phyloP scores from a whole-genome alignment of 495 filamentous ascomycete species.

The Penicillium cinerascens region DNA sequence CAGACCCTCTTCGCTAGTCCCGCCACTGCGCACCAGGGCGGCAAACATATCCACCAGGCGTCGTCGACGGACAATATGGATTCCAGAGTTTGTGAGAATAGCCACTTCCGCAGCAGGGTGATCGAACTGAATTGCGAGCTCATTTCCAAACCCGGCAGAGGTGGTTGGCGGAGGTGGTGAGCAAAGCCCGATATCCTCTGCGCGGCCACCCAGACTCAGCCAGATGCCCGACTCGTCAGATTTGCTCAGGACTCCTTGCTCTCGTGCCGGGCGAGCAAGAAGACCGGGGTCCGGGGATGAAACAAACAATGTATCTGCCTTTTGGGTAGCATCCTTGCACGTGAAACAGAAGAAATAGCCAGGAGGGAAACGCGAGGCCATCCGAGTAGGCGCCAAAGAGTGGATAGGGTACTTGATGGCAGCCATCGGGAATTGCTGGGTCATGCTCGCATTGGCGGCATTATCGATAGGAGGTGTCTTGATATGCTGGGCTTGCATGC shows the following conservation, averaged over 20 bases:
- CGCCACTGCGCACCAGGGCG: slow-evolving; percentile 64
- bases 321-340: slow-evolving; percentile 45
- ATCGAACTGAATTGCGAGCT: slow-evolving; percentile 91
- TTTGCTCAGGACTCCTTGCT: slow-evolving; percentile 49
- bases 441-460: slow-evolving; percentile 17
- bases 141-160: slow-evolving; percentile 87
- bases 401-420: slow-evolving; percentile 34
- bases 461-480: slow-evolving; percentile 75
- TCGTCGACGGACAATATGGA: slow-evolving; percentile 77
- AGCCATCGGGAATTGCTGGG: slow-evolving; percentile 23
- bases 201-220: slow-evolving; percentile 64
- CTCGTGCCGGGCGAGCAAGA: slow-evolving; percentile 53
- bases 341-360: slow-evolving; percentile 89
- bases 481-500: slow-evolving; percentile 94
- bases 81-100: slow-evolving; percentile 82
- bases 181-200: slow-evolving; percentile 73
- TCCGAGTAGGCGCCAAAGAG: slow-evolving; percentile 51
- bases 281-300: slow-evolving; percentile 83
- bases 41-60: slow-evolving; percentile 93
- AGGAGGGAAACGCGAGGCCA: slow-evolving; percentile 69
- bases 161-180: slow-evolving; percentile 68
- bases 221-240: slow-evolving; percentile 69
- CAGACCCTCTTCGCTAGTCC: slow-evolving; percentile 71
- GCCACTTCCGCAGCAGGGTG: slow-evolving; percentile 75
- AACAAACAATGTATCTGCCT: slow-evolving; percentile 69